Base-by-base conservation (phyloP, 1,139 yeast genomes). In the Scheffersomyces cryptocercus region DNA sequence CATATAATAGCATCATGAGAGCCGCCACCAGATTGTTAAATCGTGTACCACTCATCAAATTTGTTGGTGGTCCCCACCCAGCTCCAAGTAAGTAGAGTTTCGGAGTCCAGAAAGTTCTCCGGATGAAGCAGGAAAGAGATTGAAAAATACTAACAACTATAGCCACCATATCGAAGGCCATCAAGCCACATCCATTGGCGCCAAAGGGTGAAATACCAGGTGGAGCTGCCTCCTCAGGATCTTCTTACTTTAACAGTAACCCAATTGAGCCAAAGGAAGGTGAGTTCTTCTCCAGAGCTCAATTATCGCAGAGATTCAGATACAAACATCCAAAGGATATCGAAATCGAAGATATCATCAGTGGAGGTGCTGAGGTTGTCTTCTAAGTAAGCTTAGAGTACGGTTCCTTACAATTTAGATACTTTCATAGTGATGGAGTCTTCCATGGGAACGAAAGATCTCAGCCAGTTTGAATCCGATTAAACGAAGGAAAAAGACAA, bases 311-410 rank as follows among this genome's bases (percentile, higher is more conserved):
- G 46, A 79, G 91, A 62, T 88, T 86, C 70, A 82, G 83, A 66
- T 86, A 84, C 65, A 70, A 72, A 41, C 68, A 74, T 4, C 74
- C 88, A 28, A 81, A 79, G 45, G 87, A 80, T 24, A 52, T 58
- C n/a, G 97, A 89, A 64, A 80, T 85, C 39, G 96, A 85, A 8
- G 76, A 81, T 51, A 80, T 89, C 56, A 75, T 80, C 56, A 75
- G 77, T 43, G 97, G 97, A 39, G 96, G 96, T 50, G 95, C 95
- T 35, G 82, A 72, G 26, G 51, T 70, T 42, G 68, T 74, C 13
- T 73, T 59, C 51, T 72, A 62, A 6, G 36, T 24, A 26, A n/a
- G 2, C 36, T 14, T 30, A 8, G 8, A 10, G 20, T 7, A n/a
- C 36, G 7, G 9, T 34, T 14, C 8, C 12, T 34, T 13, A 5